phyloP scores from a whole-genome alignment of 768 basidiomycete genomes.

The Tylopilus vinaceipallidus region DNA sequence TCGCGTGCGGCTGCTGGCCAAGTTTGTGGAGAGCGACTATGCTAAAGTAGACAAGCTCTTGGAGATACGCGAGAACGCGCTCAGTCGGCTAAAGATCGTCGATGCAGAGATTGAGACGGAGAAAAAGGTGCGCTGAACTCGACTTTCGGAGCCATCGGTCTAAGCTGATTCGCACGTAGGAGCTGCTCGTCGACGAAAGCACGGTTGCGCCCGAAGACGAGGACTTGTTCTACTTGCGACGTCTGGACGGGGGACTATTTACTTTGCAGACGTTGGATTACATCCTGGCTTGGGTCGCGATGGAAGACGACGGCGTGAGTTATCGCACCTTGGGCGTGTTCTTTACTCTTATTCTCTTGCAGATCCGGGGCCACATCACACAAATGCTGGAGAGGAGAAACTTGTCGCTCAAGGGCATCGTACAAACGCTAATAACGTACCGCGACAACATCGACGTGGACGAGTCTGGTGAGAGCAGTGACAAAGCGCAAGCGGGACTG shows the following conservation, averaged over 20 bases:
- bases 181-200: conserved; percentile 55
- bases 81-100: conserved; percentile 52
- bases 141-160: background rate
- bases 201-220: conserved; percentile 59
- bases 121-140: conserved; percentile 48
- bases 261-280: conserved; percentile 92
- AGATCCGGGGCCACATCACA: conserved; percentile 77
- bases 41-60: conserved; percentile 93
- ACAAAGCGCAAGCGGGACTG: conserved; percentile 38
- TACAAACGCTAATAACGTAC: conserved; percentile 68
- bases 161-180: conserved; percentile 34
- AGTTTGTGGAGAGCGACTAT: conserved; percentile 91
- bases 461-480: conserved; percentile 26
- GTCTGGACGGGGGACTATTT: conserved; percentile 84
- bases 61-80: conserved; percentile 77
- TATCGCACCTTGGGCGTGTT: background rate
- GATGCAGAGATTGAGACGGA: conserved; percentile 71
- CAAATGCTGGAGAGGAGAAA: conserved; percentile 76
- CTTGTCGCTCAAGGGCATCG: conserved; percentile 66
- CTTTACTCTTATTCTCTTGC: conserved; percentile 6
- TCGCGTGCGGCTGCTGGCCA: conserved; percentile 80
- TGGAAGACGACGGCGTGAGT: conserved; percentile 97
- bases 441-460: conserved; percentile 70
- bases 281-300: conserved; percentile 89
- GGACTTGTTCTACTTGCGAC: conserved; percentile 79